Percentiles rank a stretch among this genome's conserved stretches.
Evolutionary conservation across 225 moss, liverwort and hornwort genomes (phyloP).

Genomic region (Takakia lepidozioides): DNA sequence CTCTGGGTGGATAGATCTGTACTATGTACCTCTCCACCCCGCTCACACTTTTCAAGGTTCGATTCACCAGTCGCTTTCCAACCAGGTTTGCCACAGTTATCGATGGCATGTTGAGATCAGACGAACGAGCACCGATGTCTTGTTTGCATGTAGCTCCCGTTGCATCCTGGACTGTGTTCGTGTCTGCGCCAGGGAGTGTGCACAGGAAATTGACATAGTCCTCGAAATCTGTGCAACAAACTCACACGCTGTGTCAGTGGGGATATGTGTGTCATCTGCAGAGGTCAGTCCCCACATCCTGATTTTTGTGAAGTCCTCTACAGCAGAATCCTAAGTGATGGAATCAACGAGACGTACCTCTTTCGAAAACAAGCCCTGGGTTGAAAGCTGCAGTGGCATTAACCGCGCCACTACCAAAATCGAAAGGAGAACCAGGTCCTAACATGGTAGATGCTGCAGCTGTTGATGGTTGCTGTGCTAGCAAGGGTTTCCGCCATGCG

Average conservation of each 20-base stretch:
- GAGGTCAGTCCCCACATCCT: neutral
- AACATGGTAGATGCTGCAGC: constrained; percentile 35
- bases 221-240: constrained; percentile 32
- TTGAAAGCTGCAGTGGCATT: constrained; percentile 74
- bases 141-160: constrained; percentile 73
- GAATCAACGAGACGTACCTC: constrained; percentile 29
- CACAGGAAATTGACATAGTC: constrained; percentile 90
- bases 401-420: constrained; percentile 71
- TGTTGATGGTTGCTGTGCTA: constrained; percentile 52
- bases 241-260: too few species aligned
- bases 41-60: constrained; percentile 51
- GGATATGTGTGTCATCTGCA: neutral
- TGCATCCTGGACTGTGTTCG: constrained; percentile 91
- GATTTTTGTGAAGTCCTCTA: neutral
- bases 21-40: constrained; percentile 40
- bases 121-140: constrained; percentile 44
- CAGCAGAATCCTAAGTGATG: neutral
- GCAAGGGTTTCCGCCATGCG: constrained; percentile 32
- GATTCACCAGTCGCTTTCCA: constrained; percentile 48
- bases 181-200: constrained; percentile 77
- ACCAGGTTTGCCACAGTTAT: constrained; percentile 80
- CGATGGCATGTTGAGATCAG: constrained; percentile 76
- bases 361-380: constrained; percentile 72
- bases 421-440: constrained; percentile 72
- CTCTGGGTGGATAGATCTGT: constrained; percentile 30